These are phyloP conservation scores for Pleurotus giganteus DNA, from an alignment of 768 basidiomycete species.

Conservation along the genomic window DNA sequence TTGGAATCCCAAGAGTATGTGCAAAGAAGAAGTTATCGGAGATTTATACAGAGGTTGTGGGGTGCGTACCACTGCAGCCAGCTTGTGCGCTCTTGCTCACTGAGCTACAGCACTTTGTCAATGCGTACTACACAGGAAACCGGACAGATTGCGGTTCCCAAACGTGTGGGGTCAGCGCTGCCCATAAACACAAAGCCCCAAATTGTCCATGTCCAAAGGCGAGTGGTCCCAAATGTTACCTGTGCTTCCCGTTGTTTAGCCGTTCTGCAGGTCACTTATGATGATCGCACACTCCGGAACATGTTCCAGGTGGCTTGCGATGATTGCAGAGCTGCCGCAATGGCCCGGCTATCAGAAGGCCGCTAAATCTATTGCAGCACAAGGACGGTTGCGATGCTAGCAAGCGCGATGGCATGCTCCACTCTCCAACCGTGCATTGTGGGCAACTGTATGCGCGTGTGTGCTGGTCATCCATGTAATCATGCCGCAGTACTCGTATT, in stretches of 20 bases:
- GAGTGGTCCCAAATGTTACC: slow-evolving; percentile 16
- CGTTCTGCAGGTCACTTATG: slow-evolving; percentile 31
- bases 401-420: too few species aligned
- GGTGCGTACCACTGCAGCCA: slow-evolving; percentile 23
- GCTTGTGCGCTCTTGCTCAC: slow-evolving; percentile 7
- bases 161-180: slow-evolving; percentile 50
- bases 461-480: background rate
- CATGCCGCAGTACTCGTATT: too few species aligned
- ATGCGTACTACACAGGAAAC: slow-evolving; percentile 59
- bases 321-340: slow-evolving; percentile 40
- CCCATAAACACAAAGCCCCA: slow-evolving; percentile 59
- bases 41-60: slow-evolving; percentile 43
- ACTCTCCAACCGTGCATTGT: too few species aligned
- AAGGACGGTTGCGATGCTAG: too few species aligned
- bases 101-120: slow-evolving; percentile 56
- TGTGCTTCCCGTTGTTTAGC: background rate
- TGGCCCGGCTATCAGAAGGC: slow-evolving; percentile 21
- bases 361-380: too few species aligned
- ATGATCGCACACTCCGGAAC: slow-evolving; percentile 57
- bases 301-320: slow-evolving; percentile 69
- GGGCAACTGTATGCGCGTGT: too few species aligned
- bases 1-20: background rate
- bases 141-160: slow-evolving; percentile 51
- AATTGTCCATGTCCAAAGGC: slow-evolving; percentile 56
- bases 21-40: slow-evolving; percentile 19